Evolutionary conservation across 2,329 filamentous ascomycete species (phyloP).

Genomic region (Penicillium janthinellum): DNA sequence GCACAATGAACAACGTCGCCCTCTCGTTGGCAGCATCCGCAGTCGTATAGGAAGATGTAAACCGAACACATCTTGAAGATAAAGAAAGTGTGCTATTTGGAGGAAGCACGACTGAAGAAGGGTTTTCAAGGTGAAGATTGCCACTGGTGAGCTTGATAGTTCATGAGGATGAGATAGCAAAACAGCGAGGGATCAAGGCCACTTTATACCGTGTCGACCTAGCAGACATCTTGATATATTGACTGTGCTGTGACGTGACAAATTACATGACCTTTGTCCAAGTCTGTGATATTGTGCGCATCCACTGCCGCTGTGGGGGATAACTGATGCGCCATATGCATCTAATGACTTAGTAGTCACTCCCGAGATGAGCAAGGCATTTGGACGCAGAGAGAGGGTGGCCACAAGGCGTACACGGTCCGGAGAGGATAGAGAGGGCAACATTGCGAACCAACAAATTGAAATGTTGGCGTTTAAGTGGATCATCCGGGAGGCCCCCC

Average conservation of each 20-base stretch:
- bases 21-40: slow-evolving; percentile 38
- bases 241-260: slow-evolving; percentile 20
- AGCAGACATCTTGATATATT: slow-evolving; percentile 20
- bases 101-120: not conserved
- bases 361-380: slow-evolving; percentile 23
- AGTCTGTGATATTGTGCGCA: slow-evolving; percentile 3
- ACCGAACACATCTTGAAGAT: slow-evolving; percentile 38
- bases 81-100: not conserved
- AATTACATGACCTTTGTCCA: slow-evolving; percentile 12
- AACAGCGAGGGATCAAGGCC: slow-evolving; percentile 8
- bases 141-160: slow-evolving; percentile 6
- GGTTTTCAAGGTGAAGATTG: slow-evolving; percentile 1
- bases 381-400: slow-evolving; percentile 12
- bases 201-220: slow-evolving; percentile 25
- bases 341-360: slow-evolving; percentile 21
- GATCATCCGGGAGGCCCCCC: slow-evolving; percentile 26
- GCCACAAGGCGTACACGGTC: slow-evolving; percentile 13
- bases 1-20: slow-evolving; percentile 40
- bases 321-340: slow-evolving; percentile 7
- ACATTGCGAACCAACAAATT: slow-evolving; percentile 26
- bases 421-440: slow-evolving; percentile 22
- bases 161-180: slow-evolving; percentile 6
- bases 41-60: slow-evolving; percentile 42
- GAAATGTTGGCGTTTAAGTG: slow-evolving; percentile 32
- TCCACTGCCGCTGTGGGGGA: slow-evolving; percentile 8